phyloP scores from a whole-genome alignment of 2,329 filamentous ascomycete species.

The Akanthomyces lecanii region DNA sequence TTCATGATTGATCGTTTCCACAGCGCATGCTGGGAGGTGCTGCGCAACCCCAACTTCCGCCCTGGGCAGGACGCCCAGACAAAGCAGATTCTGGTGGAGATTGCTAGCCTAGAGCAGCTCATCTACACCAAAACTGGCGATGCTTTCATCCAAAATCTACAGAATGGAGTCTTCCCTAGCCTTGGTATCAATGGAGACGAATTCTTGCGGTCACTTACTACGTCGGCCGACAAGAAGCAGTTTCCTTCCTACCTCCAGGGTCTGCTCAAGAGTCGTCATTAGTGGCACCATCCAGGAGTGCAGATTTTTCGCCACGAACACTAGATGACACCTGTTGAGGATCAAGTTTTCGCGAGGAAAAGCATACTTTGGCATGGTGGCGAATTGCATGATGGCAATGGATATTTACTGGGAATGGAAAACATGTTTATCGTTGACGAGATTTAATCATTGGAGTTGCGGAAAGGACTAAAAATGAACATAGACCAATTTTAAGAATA shows the following conservation, averaged over 20 bases:
- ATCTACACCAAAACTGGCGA: constrained; percentile 89
- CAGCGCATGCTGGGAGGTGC: constrained; percentile 82
- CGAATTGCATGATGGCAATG: neutral
- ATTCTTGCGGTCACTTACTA: constrained; percentile 56
- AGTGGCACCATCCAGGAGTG: neutral
- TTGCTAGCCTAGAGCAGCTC: constrained; percentile 78
- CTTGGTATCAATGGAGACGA: constrained; percentile 60
- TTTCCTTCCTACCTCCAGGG: constrained; percentile 62
- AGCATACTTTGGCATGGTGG: neutral
- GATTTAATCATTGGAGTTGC: constrained; percentile 15
- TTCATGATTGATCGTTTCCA: constrained; percentile 91
- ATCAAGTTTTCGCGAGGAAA: neutral
- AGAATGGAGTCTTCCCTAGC: constrained; percentile 57
- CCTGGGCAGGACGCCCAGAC: constrained; percentile 79
- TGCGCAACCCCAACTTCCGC: constrained; percentile 74
- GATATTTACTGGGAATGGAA: neutral
- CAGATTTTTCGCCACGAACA: neutral
- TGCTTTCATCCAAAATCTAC: constrained; percentile 68
- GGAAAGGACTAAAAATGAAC: constrained; percentile 10
- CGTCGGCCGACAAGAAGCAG: constrained; percentile 54
- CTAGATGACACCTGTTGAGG: neutral
- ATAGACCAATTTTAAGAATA: constrained; percentile 14
- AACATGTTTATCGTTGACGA: neutral
- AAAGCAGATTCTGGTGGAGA: constrained; percentile 81
- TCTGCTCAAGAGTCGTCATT: constrained; percentile 46